Percentiles rank a stretch among this genome's conserved stretches.
Evolutionary conservation across 108 stramenopile genomes (phyloP).

Genomic region (Nitzschia palea): DNA sequence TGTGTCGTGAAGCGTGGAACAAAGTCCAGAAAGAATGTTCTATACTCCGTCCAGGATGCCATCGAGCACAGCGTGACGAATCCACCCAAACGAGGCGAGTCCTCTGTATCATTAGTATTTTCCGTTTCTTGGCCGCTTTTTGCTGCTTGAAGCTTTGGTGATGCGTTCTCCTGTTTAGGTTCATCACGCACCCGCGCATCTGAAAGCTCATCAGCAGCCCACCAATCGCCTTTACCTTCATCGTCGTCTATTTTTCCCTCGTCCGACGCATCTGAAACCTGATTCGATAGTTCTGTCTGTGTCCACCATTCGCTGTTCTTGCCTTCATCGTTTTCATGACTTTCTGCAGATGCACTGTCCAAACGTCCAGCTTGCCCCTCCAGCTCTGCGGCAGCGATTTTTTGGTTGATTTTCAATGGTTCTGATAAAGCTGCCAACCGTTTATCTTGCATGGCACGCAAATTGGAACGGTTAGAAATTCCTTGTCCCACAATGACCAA

Average conservation of each 20-base stretch:
- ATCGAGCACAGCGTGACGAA: slow-evolving; percentile 74
- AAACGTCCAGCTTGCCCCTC: not conserved
- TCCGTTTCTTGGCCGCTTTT: not conserved
- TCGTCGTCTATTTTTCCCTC: not conserved
- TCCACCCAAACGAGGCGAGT: slow-evolving; percentile 42
- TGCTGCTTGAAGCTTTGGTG: not conserved
- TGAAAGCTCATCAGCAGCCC: not conserved
- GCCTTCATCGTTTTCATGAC: not conserved
- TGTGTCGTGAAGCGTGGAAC: slow-evolving; percentile 53
- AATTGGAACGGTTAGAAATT: not conserved
- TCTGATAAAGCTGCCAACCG: not conserved
- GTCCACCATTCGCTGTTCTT: not conserved
- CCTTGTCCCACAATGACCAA: slow-evolving; percentile 34
- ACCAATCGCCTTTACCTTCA: too few species aligned
- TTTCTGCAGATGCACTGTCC: not conserved
- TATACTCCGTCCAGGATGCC: slow-evolving; percentile 55
- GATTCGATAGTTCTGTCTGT: not conserved
- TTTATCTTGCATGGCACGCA: not conserved
- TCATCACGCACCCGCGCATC: not conserved
- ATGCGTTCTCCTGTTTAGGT: not conserved
- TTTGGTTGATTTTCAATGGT: not conserved
- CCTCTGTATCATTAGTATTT: not conserved
- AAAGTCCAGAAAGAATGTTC: slow-evolving; percentile 77
- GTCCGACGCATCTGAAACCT: not conserved
- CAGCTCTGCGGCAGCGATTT: not conserved